These are phyloP conservation scores for Artomyces pyxidatus DNA, from an alignment of 768 basidiomycete genomes.

Conservation along the genomic window DNA sequence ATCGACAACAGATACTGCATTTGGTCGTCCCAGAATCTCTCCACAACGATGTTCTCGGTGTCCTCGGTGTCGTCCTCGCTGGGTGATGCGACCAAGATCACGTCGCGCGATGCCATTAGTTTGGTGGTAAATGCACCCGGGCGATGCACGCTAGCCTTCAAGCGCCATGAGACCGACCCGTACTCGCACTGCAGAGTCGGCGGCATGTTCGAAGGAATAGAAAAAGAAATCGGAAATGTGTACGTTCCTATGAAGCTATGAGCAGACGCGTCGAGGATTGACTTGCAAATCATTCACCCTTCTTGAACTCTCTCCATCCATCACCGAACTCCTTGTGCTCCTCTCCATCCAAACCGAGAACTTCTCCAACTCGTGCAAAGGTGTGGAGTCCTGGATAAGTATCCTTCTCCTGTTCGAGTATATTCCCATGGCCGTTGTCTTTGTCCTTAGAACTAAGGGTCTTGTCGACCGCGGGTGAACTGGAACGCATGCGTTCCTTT, in stretches of 20 bases:
- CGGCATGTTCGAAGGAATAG: slow-evolving; percentile 71
- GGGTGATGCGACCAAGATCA: slow-evolving; percentile 67
- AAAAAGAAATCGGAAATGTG: slow-evolving; percentile 89
- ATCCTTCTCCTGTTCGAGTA: slow-evolving; percentile 16
- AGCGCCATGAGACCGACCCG: slow-evolving; percentile 70
- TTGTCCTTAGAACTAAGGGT: neutral
- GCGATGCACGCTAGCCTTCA: slow-evolving; percentile 77
- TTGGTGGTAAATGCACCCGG: slow-evolving; percentile 76
- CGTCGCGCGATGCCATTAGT: slow-evolving; percentile 60
- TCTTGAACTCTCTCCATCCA: slow-evolving; percentile 83
- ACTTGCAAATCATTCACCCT: slow-evolving; percentile 41
- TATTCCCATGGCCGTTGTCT: slow-evolving; percentile 16
- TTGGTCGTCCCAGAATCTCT: slow-evolving; percentile 88
- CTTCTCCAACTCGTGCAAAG: slow-evolving; percentile 32
- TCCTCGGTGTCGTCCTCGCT: slow-evolving; percentile 85
- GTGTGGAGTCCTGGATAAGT: slow-evolving; percentile 26
- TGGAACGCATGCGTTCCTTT: slow-evolving; percentile 8
- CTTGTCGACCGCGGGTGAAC: neutral
- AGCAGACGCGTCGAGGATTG: neutral
- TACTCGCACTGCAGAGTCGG: slow-evolving; percentile 69
- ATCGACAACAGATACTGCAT: slow-evolving; percentile 74
- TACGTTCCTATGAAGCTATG: slow-evolving; percentile 57
- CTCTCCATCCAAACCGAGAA: slow-evolving; percentile 30
- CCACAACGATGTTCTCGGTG: slow-evolving; percentile 69
- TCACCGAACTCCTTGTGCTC: slow-evolving; percentile 36